Base-by-base conservation (phyloP, 2,329 filamentous ascomycete species). In the Phyllosticta capitalensis region DNA sequence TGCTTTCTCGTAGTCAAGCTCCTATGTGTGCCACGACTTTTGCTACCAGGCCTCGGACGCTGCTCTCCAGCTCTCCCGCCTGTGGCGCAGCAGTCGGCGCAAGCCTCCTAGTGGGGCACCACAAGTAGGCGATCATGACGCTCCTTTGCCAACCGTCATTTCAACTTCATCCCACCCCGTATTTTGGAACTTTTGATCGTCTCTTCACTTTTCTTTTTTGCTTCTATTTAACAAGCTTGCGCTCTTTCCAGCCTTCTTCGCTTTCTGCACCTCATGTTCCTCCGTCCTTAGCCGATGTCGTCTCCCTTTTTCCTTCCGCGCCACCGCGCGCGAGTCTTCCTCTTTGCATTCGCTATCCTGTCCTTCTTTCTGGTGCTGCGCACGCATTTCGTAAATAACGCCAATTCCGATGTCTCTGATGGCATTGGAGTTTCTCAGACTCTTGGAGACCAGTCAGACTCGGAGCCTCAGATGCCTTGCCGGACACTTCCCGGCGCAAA, bases 401-500 rank as follows among this genome's bases (percentile, higher is more conserved):
- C 12, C 10, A 9, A 5, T 38, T 14, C 30, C 17, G 9, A 38
- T 17, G 30, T 4, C 12, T 38, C 30, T 14, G 30, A 38, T 1
- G 9, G 10, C 30, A 9, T 38, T 9, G 30, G 17, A 12, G n/a
- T n/a, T n/a, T 14, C 17, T 1, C 10, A 38, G 30, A 14, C 12
- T 38, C 17, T 4, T 17, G 30, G 17, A 12, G 30, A 38, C 5
- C 5, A 9, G 9, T 3, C 10, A 14, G 30, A 38, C 10, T 14
- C 30, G 10, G 30, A 12, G 30, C 64, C 64, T 45, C 64, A 71
- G 10, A 66, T 66, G 24, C 22, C 55, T 19, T 73, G 70, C 59
- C 66, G 69, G 5, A 63, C 69, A 9, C 66, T 67, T 26, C 62
- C 64, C 5, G 71, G 71, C 30, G 69, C 69, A 55, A 76, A 83